Evolutionary conservation across 805 yeast genomes (phyloP).

Genomic region (Torulaspora delbrueckii): DNA sequence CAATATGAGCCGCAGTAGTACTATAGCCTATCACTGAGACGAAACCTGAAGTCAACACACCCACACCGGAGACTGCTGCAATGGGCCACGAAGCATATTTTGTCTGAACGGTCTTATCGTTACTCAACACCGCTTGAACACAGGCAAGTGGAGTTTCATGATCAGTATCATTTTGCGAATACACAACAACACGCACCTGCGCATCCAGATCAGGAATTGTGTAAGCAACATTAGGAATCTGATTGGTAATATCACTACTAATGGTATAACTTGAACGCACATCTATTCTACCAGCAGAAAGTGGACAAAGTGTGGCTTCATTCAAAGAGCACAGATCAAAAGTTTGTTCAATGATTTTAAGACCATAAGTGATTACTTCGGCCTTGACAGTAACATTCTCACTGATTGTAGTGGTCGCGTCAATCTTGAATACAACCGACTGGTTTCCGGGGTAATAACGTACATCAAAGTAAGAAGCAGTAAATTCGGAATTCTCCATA

Average conservation of each 20-base stretch:
- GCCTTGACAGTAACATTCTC: constrained; percentile 65
- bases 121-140: constrained; percentile 78
- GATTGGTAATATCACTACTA: constrained; percentile 36
- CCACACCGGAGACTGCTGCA: constrained; percentile 85
- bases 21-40: constrained; percentile 85
- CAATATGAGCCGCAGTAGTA: constrained; percentile 92
- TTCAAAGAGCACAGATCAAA: constrained; percentile 62
- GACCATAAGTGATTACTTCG: constrained; percentile 74
- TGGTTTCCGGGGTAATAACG: constrained; percentile 60
- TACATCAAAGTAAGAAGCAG: constrained; percentile 80
- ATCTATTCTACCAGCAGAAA: constrained; percentile 81
- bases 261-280: constrained; percentile 49
- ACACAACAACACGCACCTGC: constrained; percentile 68
- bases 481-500: constrained; percentile 82
- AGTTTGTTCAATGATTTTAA: constrained; percentile 51
- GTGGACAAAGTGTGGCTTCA: constrained; percentile 67
- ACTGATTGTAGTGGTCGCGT: constrained; percentile 73
- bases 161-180: constrained; percentile 43
- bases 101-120: constrained; percentile 92
- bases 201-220: constrained; percentile 95
- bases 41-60: constrained; percentile 81
- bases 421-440: constrained; percentile 60
- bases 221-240: constrained; percentile 80
- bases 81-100: constrained; percentile 93
- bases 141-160: constrained; percentile 65